phyloP scores from a whole-genome alignment of 2,329 filamentous ascomycete species.

The Colletotrichum lini region DNA sequence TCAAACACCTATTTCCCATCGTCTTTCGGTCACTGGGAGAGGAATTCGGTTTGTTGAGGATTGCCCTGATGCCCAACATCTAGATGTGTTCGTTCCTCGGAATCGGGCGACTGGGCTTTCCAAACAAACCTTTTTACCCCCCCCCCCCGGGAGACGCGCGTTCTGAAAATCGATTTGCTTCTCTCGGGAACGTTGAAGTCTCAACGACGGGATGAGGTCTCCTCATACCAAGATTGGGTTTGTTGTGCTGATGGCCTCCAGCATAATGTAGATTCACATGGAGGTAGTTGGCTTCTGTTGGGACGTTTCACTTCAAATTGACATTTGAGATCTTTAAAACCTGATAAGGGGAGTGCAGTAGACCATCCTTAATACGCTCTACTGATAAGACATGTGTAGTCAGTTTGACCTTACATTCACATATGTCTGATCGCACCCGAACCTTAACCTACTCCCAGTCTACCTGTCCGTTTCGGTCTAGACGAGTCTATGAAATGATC shows the following conservation, averaged over 20 bases:
- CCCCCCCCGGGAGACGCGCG: too few species aligned
- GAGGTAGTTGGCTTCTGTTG: not conserved
- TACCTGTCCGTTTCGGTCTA: not conserved
- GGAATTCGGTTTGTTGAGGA: too few species aligned
- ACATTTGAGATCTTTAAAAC: not conserved
- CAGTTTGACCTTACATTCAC: not conserved
- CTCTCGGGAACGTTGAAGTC: not conserved
- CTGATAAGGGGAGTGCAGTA: too few species aligned
- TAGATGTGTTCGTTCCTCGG: too few species aligned
- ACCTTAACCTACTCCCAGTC: not conserved
- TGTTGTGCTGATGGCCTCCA: not conserved
- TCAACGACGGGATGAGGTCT: too few species aligned
- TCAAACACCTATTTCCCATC: too few species aligned
- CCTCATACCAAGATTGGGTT: not conserved
- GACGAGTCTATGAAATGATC: not conserved
- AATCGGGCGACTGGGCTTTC: too few species aligned
- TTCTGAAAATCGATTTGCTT: not conserved
- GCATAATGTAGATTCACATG: not conserved
- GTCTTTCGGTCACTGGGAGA: too few species aligned
- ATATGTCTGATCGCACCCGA: not conserved
- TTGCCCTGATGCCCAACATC: too few species aligned
- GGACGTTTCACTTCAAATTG: not conserved
- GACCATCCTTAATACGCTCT: not conserved
- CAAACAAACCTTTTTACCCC: too few species aligned
- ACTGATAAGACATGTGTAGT: not conserved